Evolutionary conservation across 1,139 yeast genomes (phyloP).

Genomic region (Protomyces gravidus): DNA sequence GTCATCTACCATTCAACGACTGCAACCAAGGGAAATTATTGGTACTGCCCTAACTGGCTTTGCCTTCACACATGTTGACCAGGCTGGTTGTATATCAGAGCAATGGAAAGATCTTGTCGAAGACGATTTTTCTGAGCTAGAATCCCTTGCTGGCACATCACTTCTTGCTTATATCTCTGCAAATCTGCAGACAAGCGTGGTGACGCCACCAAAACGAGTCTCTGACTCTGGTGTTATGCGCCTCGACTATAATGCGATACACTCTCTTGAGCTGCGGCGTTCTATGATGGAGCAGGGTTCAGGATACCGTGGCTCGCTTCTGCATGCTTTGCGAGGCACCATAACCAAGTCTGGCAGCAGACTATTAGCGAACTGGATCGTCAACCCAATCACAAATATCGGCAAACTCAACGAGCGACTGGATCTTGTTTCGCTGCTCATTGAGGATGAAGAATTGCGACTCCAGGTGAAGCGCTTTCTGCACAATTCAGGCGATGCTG

Average conservation of each 20-base stretch:
- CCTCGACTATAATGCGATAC: conserved; percentile 77
- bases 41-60: conserved; percentile 42
- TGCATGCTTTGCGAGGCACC: conserved; percentile 65
- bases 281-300: conserved; percentile 54
- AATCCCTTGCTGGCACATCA: conserved; percentile 49
- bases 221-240: conserved; percentile 56
- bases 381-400: conserved; percentile 64
- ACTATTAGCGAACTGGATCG: conserved; percentile 70
- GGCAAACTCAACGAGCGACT: conserved; percentile 59
- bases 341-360: conserved; percentile 79
- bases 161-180: conserved; percentile 55
- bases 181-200: conserved; percentile 52
- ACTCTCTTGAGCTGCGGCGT: conserved; percentile 67
- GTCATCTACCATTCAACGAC: conserved; percentile 58
- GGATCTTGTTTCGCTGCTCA: conserved; percentile 54
- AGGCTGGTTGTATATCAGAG: not conserved
- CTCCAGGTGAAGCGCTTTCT: conserved; percentile 41
- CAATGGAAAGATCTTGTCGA: conserved; percentile 16
- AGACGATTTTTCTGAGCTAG: conserved; percentile 20
- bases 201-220: conserved; percentile 52
- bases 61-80: conserved; percentile 5
- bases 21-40: conserved; percentile 64
- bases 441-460: conserved; percentile 44
- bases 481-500: conserved; percentile 49
- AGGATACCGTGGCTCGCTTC: conserved; percentile 58